Evolutionary conservation across 129 eudicot species (phyloP), one percentile per base, ranked within the genome.

Genomic region (Mikania micrantha): DNA sequence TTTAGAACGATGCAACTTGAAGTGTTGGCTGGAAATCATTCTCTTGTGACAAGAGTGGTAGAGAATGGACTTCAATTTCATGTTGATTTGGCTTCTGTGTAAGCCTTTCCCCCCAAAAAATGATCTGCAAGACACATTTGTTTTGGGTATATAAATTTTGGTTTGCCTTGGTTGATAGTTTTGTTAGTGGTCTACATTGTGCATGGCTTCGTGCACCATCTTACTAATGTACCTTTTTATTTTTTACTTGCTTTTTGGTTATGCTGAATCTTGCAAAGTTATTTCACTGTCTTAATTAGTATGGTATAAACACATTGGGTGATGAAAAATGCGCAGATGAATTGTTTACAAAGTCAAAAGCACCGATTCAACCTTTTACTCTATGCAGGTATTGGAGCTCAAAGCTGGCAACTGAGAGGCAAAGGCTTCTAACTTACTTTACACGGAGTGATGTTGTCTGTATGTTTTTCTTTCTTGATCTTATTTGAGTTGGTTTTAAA

Each of bases 1-100:
- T 93, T 78, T 69, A 88, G 98, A 86, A 93, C 96, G 7, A 93
- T 93, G 98, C 90, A 84, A 77, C 95, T 93, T 54, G 96, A 93
- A 80, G 96, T 93, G 71, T 79, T 93, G 76, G 95, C 96, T 22
- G 98, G 98, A 79, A 93, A 93, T 74, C 90, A 82, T 70, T 93
- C 98, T 44, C 96, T 93, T 80, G 92, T 84, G 69, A 88, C 98
- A 28, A 84, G 92, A 27, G 73, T 93, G 7, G 81, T 83, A 35
- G 98, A 93, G 76, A 93, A 86, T 84, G 98, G 96, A 54, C 41
- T 93, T 68, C 90, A 83, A 57, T 93, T 93, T 64, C 95, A 88
- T 54, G 87, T 93, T 70, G 96, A 93, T 79, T 76, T 93, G 61
- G 86, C 88, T 49, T 56, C 85, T 28, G 96, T 93, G 98, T 88